Evolutionary conservation across 306 rosid species (phyloP).

Genomic region (Cyclanthera cordifolia): DNA sequence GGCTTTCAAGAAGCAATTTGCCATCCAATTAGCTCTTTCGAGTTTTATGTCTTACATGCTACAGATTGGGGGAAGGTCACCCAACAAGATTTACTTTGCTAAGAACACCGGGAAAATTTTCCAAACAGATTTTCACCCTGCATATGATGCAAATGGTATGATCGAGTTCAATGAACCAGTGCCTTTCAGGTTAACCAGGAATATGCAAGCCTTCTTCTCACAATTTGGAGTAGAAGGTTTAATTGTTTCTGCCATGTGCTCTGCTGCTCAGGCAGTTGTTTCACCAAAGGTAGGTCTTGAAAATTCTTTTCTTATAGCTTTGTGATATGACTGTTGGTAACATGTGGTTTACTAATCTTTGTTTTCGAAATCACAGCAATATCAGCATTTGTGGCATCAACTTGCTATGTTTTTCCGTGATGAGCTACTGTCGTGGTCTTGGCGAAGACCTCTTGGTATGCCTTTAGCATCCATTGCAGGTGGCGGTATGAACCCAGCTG

Average conservation of each 20-base stretch:
- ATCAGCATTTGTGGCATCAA: constrained; percentile 94
- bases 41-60: constrained; percentile 94
- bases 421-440: constrained; percentile 94
- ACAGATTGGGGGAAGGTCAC: constrained; percentile 97
- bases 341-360: not conserved
- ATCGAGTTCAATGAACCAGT: constrained; percentile 91
- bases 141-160: constrained; percentile 85
- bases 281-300: constrained; percentile 63
- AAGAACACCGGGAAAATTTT: constrained; percentile 96
- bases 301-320: not conserved
- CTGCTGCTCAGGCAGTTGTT: constrained; percentile 92
- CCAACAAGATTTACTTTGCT: constrained; percentile 89
- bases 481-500: constrained; percentile 66
- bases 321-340: not conserved
- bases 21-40: constrained; percentile 93
- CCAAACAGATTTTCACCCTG: constrained; percentile 97
- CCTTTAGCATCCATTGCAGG: constrained; percentile 69
- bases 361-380: constrained; percentile 63
- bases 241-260: constrained; percentile 96
- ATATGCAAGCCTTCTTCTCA: constrained; percentile 90
- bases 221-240: constrained; percentile 95
- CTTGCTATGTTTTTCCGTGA: constrained; percentile 99
- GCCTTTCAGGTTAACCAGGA: constrained; percentile 96
- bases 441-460: constrained; percentile 98
- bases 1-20: constrained; percentile 98